Evolutionary conservation across 169 alveolate genomes (phyloP), one percentile per base, ranked within the genome.

Genomic region (Cryptosporidium meleagridis): DNA sequence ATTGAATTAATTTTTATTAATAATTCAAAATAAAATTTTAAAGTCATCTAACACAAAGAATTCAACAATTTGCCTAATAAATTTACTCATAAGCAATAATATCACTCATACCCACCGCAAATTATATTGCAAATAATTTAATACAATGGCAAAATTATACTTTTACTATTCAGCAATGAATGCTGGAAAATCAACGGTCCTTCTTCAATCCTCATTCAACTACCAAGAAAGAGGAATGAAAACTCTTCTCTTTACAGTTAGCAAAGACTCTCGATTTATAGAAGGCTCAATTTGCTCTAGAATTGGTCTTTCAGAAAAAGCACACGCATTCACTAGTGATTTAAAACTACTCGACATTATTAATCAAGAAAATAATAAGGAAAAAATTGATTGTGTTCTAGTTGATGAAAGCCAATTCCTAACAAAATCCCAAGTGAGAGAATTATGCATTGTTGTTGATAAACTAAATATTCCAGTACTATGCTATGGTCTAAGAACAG

Each of bases 161-260:
- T 80, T 80, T 67, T 80, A 80, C 33, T 80, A 80, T 21, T 80
- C 89, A 26, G 89, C 89, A 80, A 80, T 80, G 89, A 80, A 80
- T 67, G 89, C 89, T 58, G 89, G 89, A 16, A 80, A 80, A 44
- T 62, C 89, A 8, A 80, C 89, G 1, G 26, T 80, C n/a, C 75
- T 80, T 26, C 51, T 80, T 9, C 89, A 80, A 26, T 80, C 89
- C 16, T 80, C 89, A 9, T 80, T 62, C 75, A 80, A 80, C 52
- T 80, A 80, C 21, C 23, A 39, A 44, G 89, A 80, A 41, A 59
- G 75, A 26, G 89, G 89, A 29, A 62, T 80, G 89, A 80, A 39
- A 23, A 80, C 89, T 18, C 5, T 80, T 29, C 48, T 80, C 12
- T 80, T 62, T 45, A 80, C 89, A 44, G 18, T 45, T 21, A 18